phyloP scores from a whole-genome alignment of 306 rosid species.

The Hippophae gyantsensis region DNA sequence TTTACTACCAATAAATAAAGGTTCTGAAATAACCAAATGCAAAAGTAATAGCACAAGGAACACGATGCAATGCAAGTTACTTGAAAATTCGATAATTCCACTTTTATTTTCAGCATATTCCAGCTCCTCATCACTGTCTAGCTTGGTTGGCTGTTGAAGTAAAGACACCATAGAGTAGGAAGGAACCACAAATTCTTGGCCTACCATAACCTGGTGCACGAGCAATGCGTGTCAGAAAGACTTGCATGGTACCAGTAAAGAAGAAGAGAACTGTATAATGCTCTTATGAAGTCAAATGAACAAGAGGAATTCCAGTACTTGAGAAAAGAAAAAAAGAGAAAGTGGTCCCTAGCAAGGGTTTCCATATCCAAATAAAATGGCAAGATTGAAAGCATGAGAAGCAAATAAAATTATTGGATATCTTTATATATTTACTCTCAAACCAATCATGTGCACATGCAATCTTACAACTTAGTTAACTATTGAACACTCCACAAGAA shows the following conservation, averaged over 20 bases:
- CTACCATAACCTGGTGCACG: constrained; percentile 66
- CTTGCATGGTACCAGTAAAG: constrained; percentile 5
- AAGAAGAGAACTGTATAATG: constrained; percentile 7
- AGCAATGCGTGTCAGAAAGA: constrained; percentile 15
- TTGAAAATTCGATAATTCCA: constrained; percentile 41
- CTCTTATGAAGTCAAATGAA: constrained; percentile 6
- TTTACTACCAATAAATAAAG: no score
- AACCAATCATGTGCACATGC: no score
- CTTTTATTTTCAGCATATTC: constrained; percentile 86
- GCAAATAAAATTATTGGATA: no score
- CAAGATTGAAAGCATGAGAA: no score
- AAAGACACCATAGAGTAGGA: constrained; percentile 75
- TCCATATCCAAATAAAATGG: no score
- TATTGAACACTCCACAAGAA: background rate
- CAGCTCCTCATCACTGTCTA: constrained; percentile 96
- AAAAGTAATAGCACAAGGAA: constrained; percentile 1
- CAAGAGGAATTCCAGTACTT: background rate
- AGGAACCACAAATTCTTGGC: constrained; percentile 72
- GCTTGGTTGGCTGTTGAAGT: constrained; percentile 71
- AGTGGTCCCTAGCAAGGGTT: no score
- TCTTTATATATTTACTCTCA: no score
- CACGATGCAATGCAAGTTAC: constrained; percentile 19
- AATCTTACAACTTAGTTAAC: no score
- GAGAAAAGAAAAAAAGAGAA: background rate
- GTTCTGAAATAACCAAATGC: constrained; percentile 3